Percentiles rank a stretch among this genome's conserved stretches.
Evolutionary conservation across 371 early-diverging fungal genomes (phyloP).

Genomic region (Mortierella sp.): DNA sequence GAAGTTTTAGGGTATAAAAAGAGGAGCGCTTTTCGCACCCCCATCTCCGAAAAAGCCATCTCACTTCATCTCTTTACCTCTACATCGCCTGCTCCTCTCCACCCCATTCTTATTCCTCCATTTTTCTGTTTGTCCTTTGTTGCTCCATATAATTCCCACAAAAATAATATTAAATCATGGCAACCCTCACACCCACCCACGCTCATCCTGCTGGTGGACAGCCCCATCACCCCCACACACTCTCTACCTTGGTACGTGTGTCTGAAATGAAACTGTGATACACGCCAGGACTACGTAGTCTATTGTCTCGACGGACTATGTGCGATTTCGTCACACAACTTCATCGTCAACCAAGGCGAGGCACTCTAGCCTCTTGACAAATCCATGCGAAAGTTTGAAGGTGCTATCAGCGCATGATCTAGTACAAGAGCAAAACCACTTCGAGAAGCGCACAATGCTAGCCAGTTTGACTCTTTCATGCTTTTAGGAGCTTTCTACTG

Average conservation of each 20-base stretch:
- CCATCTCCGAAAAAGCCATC: neutral
- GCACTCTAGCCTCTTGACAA: too few relatives aligned
- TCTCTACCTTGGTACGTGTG: conserved; percentile 69
- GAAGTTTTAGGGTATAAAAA: neutral
- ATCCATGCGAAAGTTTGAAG: too few relatives aligned
- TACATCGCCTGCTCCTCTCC: neutral
- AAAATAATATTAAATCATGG: conserved; percentile 1
- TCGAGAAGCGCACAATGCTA: too few relatives aligned
- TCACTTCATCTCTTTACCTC: conserved; percentile 2
- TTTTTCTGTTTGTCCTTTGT: neutral
- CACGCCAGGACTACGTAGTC: too few relatives aligned
- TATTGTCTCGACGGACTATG: too few relatives aligned
- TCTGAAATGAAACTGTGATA: too few relatives aligned
- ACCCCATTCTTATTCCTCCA: conserved; percentile 3
- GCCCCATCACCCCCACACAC: conserved; percentile 63
- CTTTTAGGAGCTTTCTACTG: too few relatives aligned
- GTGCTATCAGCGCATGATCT: too few relatives aligned
- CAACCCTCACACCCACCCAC: conserved; percentile 13
- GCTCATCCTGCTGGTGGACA: conserved; percentile 10
- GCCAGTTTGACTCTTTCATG: too few relatives aligned
- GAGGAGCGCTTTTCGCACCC: neutral
- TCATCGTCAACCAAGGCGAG: too few relatives aligned
- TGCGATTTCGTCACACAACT: too few relatives aligned
- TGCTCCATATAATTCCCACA: neutral
- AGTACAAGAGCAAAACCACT: too few relatives aligned